These are phyloP conservation scores for Amphirosellinia nigrospora DNA, from an alignment of 495 filamentous ascomycete genomes.

Conservation along the genomic window DNA sequence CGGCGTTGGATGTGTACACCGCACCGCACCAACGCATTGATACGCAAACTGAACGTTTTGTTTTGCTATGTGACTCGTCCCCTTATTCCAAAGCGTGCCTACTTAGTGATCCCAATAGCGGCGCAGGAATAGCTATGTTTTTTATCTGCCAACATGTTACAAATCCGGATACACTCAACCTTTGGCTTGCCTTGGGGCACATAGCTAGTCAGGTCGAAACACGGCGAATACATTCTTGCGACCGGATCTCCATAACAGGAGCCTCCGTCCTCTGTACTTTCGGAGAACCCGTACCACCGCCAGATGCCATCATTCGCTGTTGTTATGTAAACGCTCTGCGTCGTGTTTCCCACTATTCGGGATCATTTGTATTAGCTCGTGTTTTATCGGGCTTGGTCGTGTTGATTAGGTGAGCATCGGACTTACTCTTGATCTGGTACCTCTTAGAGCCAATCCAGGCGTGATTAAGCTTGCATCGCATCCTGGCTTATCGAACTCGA, in stretches of 20 bases:
- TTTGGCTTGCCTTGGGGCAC: constrained; percentile 3
- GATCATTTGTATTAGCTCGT: not conserved
- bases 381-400: too few relatives aligned
- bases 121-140: constrained; percentile 13
- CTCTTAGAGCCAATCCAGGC: not conserved
- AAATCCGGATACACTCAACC: constrained; percentile 9
- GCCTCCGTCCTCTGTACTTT: constrained; percentile 7
- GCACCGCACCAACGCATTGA: not conserved
- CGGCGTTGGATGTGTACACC: not conserved
- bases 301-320: constrained; percentile 16
- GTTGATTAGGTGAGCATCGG: not conserved
- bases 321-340: constrained; percentile 8
- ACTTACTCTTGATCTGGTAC: constrained; percentile 6
- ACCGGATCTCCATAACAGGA: not conserved
- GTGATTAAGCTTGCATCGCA: not conserved
- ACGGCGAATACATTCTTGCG: not conserved
- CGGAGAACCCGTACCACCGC: constrained; percentile 17
- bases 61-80: not conserved
- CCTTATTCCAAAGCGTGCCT: not conserved
- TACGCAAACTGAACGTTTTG: not conserved
- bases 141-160: not conserved
- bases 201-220: not conserved
- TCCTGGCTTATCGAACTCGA: not conserved
- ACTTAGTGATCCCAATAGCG: not conserved
- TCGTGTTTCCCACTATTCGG: not conserved